Base-by-base conservation (phyloP, 2,329 filamentous ascomycete species). In the Fusarium phyllophilum region DNA sequence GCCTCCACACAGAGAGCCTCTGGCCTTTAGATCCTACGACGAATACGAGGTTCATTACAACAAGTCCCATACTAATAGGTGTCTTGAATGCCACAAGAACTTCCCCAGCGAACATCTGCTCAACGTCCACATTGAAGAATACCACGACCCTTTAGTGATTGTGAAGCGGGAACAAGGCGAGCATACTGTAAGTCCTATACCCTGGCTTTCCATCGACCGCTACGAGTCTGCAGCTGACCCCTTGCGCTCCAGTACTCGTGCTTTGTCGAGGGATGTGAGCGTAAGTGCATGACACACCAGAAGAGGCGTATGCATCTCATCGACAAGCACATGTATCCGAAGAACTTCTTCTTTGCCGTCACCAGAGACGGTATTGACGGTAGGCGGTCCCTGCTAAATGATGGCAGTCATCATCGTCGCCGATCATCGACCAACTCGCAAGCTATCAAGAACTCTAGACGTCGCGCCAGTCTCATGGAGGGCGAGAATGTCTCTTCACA, bases 311-410 rank as follows among this genome's bases (percentile, higher is more conserved):
- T 94, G 81, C 96, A 99, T 85, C 87, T 97, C 74, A 94, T 97
- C 75, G 95, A 97, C 85, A 98, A 97, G 84, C 96, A 99, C 82
- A 89, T 92, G 84, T 99, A 96, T 79, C 96, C 95, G 17, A 91
- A 90, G 80, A 93, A 94, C 78, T 97, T 95, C 83, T 96, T 97
- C 82, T 97, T 97, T 78, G 90, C 91, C 56, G 89, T 98, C 59
- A 92, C 97, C 6, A 94, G 95, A 74, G 91, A 94, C 70, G 96
- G 96, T n/a, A 93, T 98, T 69, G 96, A 98, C 78, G 92, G 92
- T 54, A 90, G 94, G 58, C 91, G 87, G 48, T 97, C 94, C 24
- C 90, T 99, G 83, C 85, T 98, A 18, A 86, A 90, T 55, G 88
- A 91, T n/a, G 82, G 83, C 17, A 83, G 84, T 11, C 85, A 87